phyloP scores from a whole-genome alignment of 176 grass and related monocot genomes.

The Avena eriantha region DNA sequence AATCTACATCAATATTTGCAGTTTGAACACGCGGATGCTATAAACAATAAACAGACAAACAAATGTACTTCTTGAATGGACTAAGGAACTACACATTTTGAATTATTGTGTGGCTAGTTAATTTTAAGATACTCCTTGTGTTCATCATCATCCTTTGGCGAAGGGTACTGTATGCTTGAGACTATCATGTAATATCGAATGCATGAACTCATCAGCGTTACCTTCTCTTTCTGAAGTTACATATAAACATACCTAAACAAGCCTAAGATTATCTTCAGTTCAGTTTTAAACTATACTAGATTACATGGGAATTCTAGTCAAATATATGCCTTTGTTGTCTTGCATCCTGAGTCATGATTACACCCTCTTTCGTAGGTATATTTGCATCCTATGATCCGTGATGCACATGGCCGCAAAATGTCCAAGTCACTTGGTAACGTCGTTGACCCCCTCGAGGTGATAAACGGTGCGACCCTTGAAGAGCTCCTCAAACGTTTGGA shows the following conservation, averaged over 20 bases:
- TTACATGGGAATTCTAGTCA: not conserved
- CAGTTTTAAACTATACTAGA: not conserved
- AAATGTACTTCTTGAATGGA: conserved; percentile 4
- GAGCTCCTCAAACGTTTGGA: conserved; percentile 81
- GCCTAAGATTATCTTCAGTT: not conserved
- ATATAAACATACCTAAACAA: not conserved
- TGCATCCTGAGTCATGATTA: not conserved
- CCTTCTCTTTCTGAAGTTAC: conserved; percentile 2
- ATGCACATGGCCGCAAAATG: conserved; percentile 89
- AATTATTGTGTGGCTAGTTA: conserved; percentile 24
- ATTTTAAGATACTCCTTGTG: conserved; percentile 3
- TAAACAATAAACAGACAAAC: not conserved
- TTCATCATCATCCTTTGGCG: not conserved
- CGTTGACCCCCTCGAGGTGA: conserved; percentile 87
- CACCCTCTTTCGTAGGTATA: conserved; percentile 59
- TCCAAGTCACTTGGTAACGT: conserved; percentile 90
- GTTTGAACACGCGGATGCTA: not conserved
- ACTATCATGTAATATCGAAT: conserved; percentile 18
- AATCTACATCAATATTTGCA: not conserved
- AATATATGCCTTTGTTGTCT: conserved; percentile 12
- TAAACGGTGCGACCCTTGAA: conserved; percentile 74
- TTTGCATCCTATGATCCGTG: conserved; percentile 91
- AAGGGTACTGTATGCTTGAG: not conserved
- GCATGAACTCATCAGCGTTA: not conserved
- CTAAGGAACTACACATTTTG: not conserved